A percentile compares a stretch with the other conserved stretches of the same genome.
These are phyloP conservation scores for Coemansia sp. DNA, from an alignment of 192 early-diverging fungal genomes.

Conservation along the genomic window DNA sequence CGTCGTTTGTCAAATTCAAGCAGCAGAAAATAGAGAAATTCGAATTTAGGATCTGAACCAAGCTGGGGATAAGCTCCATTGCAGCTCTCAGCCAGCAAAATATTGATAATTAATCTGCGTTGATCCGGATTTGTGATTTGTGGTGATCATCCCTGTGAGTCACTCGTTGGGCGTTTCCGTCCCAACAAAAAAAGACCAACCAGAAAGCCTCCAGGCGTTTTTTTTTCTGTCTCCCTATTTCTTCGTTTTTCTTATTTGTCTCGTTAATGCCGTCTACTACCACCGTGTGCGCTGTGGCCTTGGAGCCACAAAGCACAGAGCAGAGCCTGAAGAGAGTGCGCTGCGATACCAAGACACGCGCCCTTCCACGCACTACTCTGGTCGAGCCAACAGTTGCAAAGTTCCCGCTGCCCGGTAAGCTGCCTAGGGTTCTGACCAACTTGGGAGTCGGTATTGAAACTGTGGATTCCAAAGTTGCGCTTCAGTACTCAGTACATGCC, in stretches of 20 bases:
- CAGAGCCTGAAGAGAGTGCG: neutral
- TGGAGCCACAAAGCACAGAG: neutral
- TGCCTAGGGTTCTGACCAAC: constrained; percentile 25
- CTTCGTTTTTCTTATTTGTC: neutral
- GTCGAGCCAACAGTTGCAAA: constrained; percentile 25
- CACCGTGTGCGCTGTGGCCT: neutral
- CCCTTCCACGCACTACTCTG: constrained; percentile 4
- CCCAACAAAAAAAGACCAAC: neutral
- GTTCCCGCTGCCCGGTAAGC: constrained; percentile 22
- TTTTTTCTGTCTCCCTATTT: neutral
- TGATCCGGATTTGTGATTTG: neutral
- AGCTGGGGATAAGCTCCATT: neutral
- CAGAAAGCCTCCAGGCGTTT: neutral
- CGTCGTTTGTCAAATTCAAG: neutral
- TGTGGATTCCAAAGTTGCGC: neutral
- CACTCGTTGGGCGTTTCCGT: too few species aligned
- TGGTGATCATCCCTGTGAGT: neutral
- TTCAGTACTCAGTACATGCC: constrained; percentile 51
- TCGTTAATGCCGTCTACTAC: constrained; percentile 21
- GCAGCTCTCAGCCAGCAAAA: neutral
- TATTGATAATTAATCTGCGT: neutral
- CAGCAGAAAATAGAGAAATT: neutral
- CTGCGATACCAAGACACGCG: neutral
- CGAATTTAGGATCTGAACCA: neutral
- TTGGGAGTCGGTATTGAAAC: constrained; percentile 28